phyloP scores from a whole-genome alignment of 2,329 filamentous ascomycete genomes.

The Trichoderma afroharzianum region DNA sequence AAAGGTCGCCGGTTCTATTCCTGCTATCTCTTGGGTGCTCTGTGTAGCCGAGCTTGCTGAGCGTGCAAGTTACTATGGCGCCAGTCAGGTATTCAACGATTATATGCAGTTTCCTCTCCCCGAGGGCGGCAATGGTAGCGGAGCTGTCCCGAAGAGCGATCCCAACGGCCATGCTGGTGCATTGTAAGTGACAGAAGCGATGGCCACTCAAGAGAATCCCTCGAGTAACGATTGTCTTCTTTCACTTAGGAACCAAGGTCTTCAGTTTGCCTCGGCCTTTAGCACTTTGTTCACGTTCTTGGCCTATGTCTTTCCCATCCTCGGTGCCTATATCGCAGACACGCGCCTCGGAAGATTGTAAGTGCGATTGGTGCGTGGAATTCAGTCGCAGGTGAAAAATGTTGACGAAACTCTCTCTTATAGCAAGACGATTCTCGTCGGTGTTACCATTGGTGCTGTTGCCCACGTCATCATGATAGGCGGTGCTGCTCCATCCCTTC shows the following conservation, averaged over 20 bases:
- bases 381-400: background rate
- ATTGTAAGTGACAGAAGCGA: slow-evolving; percentile 6
- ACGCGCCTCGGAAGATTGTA: slow-evolving; percentile 15
- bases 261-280: slow-evolving; percentile 18
- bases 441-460: slow-evolving; percentile 12
- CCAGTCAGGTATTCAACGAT: slow-evolving; percentile 15
- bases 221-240: background rate
- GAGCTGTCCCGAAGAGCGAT: slow-evolving; percentile 15
- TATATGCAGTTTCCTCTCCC: slow-evolving; percentile 19
- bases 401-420: background rate
- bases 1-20: slow-evolving; percentile 14
- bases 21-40: slow-evolving; percentile 16
- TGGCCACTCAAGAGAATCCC: background rate
- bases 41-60: slow-evolving; percentile 16
- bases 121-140: slow-evolving; percentile 7
- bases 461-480: slow-evolving; percentile 18
- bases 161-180: slow-evolving; percentile 17
- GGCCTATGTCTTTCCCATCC: slow-evolving; percentile 18
- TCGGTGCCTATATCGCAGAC: slow-evolving; percentile 17
- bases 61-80: slow-evolving; percentile 17
- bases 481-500: slow-evolving; percentile 15
- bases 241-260: slow-evolving; percentile 4
- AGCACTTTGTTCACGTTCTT: slow-evolving; percentile 17
- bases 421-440: slow-evolving; percentile 18
- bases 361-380: background rate